Base-by-base conservation (phyloP, 805 yeast genomes). In the Wickerhamiella sorbophila region DNA sequence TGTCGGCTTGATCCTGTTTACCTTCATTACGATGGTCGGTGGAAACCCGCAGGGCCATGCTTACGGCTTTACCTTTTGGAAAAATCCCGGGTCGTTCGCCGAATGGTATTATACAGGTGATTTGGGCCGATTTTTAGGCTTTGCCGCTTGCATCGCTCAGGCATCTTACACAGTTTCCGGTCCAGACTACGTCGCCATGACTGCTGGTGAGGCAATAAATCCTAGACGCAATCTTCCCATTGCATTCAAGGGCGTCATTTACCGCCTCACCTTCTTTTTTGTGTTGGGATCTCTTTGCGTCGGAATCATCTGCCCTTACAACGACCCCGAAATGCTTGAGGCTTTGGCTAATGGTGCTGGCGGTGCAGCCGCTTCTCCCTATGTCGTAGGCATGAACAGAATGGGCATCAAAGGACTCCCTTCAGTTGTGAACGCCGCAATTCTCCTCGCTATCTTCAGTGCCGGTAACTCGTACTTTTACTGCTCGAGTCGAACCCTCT, bases 81-180 rank as follows among this genome's bases (percentile, higher is more conserved):
- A 56, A 12, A 56, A 67, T 36, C 76, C 74, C 15, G 74, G 72
- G 36, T 71, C 76, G 3, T 75, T 81, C 53, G 76, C 76, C 15
- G 60, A 65, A 44, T 73, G 71, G 53, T 57, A 65, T 27, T 69
- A 71, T 9, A 57, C 67, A 4, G 87, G 87, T 0, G 54, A 57
- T 29, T 51, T 72, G 38, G 91, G 88, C 19, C 62, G 78, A 45
- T 78, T 79, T 51, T 72, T 77, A 51, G 94, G 88, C 1, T 81
- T 80, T 52, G 59, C 80, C 51, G 70, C 77, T 0, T 79, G 87
- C 46, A 58, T 82, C 36, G 68, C 73, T 41, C 75, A 74, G 46
- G 94, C 94, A 5, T 66, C 80, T 22, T 84, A 79, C 57, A 79
- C 91, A 12, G 75, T 81, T 48, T 83, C 83, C 3, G 95, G 94